Percentiles rank a stretch among this genome's conserved stretches.
These are phyloP conservation scores for Lichenothelia convexa DNA, from an alignment of 495 filamentous ascomycete genomes.

Conservation along the genomic window DNA sequence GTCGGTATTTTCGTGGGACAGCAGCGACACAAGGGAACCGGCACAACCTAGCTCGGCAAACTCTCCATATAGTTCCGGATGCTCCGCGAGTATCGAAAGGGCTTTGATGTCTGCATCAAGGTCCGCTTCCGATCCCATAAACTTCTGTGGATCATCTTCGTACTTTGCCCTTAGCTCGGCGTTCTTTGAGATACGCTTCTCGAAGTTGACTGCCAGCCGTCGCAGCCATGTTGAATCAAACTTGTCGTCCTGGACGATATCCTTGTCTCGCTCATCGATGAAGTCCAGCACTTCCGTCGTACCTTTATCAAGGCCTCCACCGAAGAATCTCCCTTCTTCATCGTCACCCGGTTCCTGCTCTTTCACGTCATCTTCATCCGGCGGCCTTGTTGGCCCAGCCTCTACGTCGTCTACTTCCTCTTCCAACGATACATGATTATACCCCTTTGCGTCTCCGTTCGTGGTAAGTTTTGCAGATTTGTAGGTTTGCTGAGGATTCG, in stretches of 20 bases:
- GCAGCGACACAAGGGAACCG: slow-evolving; percentile 53
- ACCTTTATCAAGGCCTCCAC: slow-evolving; percentile 65
- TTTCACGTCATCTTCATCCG: slow-evolving; percentile 33
- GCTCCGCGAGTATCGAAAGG: slow-evolving; percentile 75
- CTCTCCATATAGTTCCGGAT: slow-evolving; percentile 67
- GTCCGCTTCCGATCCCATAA: slow-evolving; percentile 76
- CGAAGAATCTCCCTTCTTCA: slow-evolving; percentile 89
- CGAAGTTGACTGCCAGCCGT: slow-evolving; percentile 65
- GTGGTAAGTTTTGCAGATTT: slow-evolving; percentile 63
- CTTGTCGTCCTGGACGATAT: slow-evolving; percentile 43
- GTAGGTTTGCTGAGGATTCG: slow-evolving; percentile 37
- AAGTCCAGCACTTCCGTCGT: slow-evolving; percentile 81
- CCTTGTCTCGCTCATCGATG: slow-evolving; percentile 50
- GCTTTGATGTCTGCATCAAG: slow-evolving; percentile 77
- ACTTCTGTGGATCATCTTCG: slow-evolving; percentile 69
- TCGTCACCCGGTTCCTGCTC: slow-evolving; percentile 44
- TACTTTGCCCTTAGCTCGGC: slow-evolving; percentile 80
- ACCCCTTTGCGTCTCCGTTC: slow-evolving; percentile 41
- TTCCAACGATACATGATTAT: slow-evolving; percentile 33
- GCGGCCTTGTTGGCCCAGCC: slow-evolving; percentile 51
- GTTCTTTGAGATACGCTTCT: slow-evolving; percentile 81
- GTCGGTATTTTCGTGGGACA: slow-evolving; percentile 94
- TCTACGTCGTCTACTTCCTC: slow-evolving; percentile 37
- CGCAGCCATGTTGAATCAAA: slow-evolving; percentile 74
- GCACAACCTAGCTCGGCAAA: slow-evolving; percentile 67